Base-by-base conservation (phyloP, 176 grass and related monocot genomes). In the Phragmites australis region DNA sequence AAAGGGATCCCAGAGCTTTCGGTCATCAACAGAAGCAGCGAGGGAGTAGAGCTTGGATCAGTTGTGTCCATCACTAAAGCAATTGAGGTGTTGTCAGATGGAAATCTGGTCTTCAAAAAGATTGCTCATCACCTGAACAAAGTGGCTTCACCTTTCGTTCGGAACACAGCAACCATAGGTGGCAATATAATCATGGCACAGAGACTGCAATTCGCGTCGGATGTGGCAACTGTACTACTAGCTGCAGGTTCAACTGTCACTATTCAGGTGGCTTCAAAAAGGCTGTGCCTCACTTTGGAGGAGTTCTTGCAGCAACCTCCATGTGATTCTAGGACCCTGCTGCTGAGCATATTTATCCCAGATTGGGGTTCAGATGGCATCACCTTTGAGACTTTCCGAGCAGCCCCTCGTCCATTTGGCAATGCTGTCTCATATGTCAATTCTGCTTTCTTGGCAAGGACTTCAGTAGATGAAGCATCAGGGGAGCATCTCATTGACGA, bases 151-250 rank as follows among this genome's bases (percentile, higher is more conserved):
- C 89, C 87, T 2, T 97, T 94, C 53, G 69, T 97, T 32, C 70
- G 87, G 76, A 97, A 97, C 82, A 97, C 81, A 8, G 94, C 89
- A 48, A 97, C 89, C 21, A 30, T 97, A 27, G 94, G 94, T 43
- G 94, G 94, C 12, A 97, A 97, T 78, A 63, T 93, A 29, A 65
- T 97, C 27, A 97, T 97, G 94, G 84, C 91, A 16, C 94, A 97
- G 57, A 79, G 94, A 31, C 59, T 82, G 22, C 47, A 23, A 18
- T 97, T 97, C 17, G 6, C 85, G 0, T 97, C 94, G 0, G 94
- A 97, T 19, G 82, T 97, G 70, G 89, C 82, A 17, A 94, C 94
- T 0, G 76, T 97, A 59, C 87, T 97, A 21, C 94, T 97, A 4
- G 91, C 78, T n/a, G 85, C 72, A 18, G 85, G 86, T 58, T 45